These are phyloP conservation scores for Blastocystis sp. DNA, from an alignment of 352 stramenopile species.

Conservation along the genomic window DNA sequence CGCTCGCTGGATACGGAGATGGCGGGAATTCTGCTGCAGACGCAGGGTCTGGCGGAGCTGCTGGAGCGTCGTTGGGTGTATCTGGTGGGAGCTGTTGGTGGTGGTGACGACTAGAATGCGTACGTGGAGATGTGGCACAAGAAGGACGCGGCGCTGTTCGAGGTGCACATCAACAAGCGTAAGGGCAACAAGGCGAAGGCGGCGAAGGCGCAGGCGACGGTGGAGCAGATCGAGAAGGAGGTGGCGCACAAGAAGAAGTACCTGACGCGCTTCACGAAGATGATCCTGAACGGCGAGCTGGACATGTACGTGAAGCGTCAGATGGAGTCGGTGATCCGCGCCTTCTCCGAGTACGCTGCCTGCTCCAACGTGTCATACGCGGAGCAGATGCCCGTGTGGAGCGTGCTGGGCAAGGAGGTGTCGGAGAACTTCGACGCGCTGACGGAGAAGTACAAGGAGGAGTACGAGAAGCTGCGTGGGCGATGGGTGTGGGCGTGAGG, in stretches of 20 bases:
- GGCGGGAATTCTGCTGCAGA: slow-evolving; percentile 46
- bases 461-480: slow-evolving; percentile 50
- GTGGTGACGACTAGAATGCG: slow-evolving; percentile 40
- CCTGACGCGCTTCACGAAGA: slow-evolving; percentile 61
- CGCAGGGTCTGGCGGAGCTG: slow-evolving; percentile 46
- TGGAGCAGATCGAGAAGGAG: slow-evolving; percentile 31
- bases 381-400: slow-evolving; percentile 60
- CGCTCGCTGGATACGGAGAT: slow-evolving; percentile 51
- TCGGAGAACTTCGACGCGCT: background rate
- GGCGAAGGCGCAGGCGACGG: slow-evolving; percentile 40
- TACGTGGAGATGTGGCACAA: slow-evolving; percentile 73
- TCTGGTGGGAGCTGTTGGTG: background rate
- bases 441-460: slow-evolving; percentile 43
- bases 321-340: slow-evolving; percentile 2
- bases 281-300: slow-evolving; percentile 57
- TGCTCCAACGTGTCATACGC: slow-evolving; percentile 49
- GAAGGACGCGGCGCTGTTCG: slow-evolving; percentile 73
- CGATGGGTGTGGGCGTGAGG: background rate
- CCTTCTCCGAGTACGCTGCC: slow-evolving; percentile 61
- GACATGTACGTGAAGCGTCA: slow-evolving; percentile 25
- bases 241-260: slow-evolving; percentile 61
- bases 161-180: slow-evolving; percentile 69
- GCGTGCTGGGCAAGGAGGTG: slow-evolving; percentile 33
- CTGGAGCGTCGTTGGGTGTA: slow-evolving; percentile 58
- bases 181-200: slow-evolving; percentile 73